phyloP scores from a whole-genome alignment of 192 early-diverging fungal species.

The Backusella circina region DNA sequence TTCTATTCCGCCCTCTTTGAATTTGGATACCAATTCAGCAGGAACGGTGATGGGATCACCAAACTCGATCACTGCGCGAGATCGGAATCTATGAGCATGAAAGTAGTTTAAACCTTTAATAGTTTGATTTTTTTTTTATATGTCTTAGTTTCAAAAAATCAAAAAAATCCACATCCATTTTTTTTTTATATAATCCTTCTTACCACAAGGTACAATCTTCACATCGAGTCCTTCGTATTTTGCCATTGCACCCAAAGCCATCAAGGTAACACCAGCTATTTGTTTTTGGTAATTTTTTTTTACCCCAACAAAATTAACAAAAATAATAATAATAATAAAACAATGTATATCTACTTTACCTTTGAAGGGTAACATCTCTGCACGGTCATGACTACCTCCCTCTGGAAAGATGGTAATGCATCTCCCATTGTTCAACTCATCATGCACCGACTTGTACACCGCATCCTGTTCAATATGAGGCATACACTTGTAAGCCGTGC shows the following conservation, averaged over 20 bases:
- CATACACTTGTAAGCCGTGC: constrained; percentile 58
- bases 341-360: constrained; percentile 34
- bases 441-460: constrained; percentile 84
- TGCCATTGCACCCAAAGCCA: constrained; percentile 89
- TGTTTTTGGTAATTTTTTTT: constrained; percentile 7
- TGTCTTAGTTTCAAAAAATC: background rate
- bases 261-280: constrained; percentile 71
- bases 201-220: constrained; percentile 85
- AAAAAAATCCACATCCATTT: background rate
- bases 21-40: constrained; percentile 77
- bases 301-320: constrained; percentile 4
- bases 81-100: constrained; percentile 92
- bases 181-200: background rate
- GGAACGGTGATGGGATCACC: constrained; percentile 85
- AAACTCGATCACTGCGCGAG: constrained; percentile 97
- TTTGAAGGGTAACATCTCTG: constrained; percentile 95
- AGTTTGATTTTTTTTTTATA: background rate
- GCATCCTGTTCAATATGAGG: constrained; percentile 89
- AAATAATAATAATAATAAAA: constrained; percentile 3
- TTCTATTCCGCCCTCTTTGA: constrained; percentile 73
- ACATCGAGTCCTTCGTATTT: constrained; percentile 81
- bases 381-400: constrained; percentile 96
- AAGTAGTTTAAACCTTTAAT: constrained; percentile 87
- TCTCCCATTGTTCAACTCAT: constrained; percentile 62
- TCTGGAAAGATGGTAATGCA: constrained; percentile 99